Evolutionary conservation across 768 basidiomycete genomes (phyloP), one percentile per base, ranked within the genome.

Genomic region (Asterophora lycoperdoides): DNA sequence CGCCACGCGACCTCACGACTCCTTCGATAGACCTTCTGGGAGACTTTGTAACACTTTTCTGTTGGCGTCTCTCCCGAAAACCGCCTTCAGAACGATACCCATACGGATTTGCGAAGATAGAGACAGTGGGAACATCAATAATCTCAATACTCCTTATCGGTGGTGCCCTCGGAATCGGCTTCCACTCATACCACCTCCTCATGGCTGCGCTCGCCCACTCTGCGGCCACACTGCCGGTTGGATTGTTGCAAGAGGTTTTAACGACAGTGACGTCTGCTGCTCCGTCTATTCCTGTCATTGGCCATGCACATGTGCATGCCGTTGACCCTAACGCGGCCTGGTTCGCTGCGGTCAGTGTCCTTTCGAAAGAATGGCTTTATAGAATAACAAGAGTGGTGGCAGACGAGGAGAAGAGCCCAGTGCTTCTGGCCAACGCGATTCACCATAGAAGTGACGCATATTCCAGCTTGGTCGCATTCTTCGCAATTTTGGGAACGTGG

Each of bases 361-460:
- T 91, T 3, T 67, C 78, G 52, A 99, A 99, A 63, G 96, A 99
- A 66, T 97, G 87, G 85, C 65, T 99, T 10, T 98, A 95, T 67
- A 75, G 93, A 36, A 71, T 85, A 39, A 98, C 93, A 40, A 88
- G 87, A 61, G 80, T 77, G 46, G 94, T 99, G 26, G 96, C 95
- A 9, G 83, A 90, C 49, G 81, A 91, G 58, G 93, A 97, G 66
- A 83, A 84, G 58, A 91, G 88, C 60, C 89, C 91, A 4, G 96
- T 99, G 0, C 69, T 99, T 44, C 72, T 86, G 15, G 96, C 96
- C n/a, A 99, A 98, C 64, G 96, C 95, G 5, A 78, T 93, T 48
- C 95, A 98, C 65, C 96, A 99, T 68, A 80, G 96, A n/a, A 93
- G 90, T 55, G 96, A 99, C 64, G 93, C 92, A 5, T 92, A 93